A percentile compares a stretch with the other conserved stretches of the same genome.
phyloP scores from a whole-genome alignment of 2,329 filamentous ascomycete species.

The Diaporthe longicolla region DNA sequence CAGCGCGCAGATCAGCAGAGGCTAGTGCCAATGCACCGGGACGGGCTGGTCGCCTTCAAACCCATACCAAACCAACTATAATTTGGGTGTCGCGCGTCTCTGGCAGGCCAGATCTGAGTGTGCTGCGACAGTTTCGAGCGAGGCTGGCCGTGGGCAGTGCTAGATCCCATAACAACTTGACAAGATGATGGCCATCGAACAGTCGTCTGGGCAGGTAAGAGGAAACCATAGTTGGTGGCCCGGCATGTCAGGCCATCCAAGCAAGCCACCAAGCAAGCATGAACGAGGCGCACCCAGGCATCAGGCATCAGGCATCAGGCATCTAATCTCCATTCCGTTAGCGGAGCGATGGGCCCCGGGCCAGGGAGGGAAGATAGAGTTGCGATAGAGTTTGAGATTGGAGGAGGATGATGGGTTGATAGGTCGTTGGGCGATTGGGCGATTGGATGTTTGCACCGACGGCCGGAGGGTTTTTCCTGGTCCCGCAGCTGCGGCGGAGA shows the following conservation, averaged over 20 bases:
- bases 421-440: not conserved
- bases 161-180: not conserved
- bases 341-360: not conserved
- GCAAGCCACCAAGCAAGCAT: slow-evolving; percentile 12
- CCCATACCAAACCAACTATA: not conserved
- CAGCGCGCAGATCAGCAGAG: not conserved
- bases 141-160: not conserved
- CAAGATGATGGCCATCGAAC: slow-evolving; percentile 19
- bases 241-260: not conserved
- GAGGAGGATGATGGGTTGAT: slow-evolving; percentile 22
- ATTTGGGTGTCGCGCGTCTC: not conserved
- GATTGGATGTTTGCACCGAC: slow-evolving; percentile 19
- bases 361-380: slow-evolving; percentile 27
- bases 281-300: not conserved
- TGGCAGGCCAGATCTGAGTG: slow-evolving; percentile 47
- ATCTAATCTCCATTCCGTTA: not conserved
- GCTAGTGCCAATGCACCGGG: not conserved
- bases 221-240: too few species aligned
- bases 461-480: slow-evolving; percentile 2
- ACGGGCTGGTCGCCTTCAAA: not conserved
- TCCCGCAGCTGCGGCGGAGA: not conserved
- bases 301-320: not conserved
- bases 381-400: slow-evolving; percentile 35
- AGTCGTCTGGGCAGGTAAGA: slow-evolving; percentile 2
- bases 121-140: slow-evolving; percentile 16